phyloP scores from a whole-genome alignment of 2,329 filamentous ascomycete species.

The Trichoderma sp. region DNA sequence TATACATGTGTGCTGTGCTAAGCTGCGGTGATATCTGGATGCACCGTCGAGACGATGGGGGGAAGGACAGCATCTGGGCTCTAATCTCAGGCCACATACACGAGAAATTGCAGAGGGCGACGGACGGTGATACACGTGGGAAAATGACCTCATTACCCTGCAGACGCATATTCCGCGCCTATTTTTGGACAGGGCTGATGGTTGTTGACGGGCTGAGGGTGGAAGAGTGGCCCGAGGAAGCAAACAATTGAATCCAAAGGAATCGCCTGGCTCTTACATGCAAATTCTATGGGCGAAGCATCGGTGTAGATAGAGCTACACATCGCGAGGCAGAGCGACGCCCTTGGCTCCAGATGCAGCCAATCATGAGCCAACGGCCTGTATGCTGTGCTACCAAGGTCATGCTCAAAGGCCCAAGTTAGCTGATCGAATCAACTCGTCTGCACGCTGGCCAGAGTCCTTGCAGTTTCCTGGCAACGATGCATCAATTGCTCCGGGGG shows the following conservation, averaged over 20 bases:
- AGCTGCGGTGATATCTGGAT: background rate
- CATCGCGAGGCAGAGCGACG: background rate
- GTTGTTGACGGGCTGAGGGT: background rate
- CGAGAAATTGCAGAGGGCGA: slow-evolving; percentile 13
- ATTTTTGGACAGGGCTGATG: slow-evolving; percentile 24
- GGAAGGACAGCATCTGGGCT: slow-evolving; percentile 1
- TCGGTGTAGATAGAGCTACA: slow-evolving; percentile 23
- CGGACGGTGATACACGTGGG: slow-evolving; percentile 5
- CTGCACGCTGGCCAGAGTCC: background rate
- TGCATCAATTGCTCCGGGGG: background rate
- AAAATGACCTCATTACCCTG: slow-evolving; percentile 15
- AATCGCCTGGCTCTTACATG: background rate
- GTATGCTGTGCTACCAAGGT: slow-evolving; percentile 14
- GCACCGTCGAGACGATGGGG: background rate
- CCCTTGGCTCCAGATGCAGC: background rate
- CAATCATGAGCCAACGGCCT: slow-evolving; percentile 7
- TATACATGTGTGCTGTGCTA: background rate
- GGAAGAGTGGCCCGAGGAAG: slow-evolving; percentile 1
- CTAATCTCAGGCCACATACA: slow-evolving; percentile 10
- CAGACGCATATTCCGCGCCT: slow-evolving; percentile 4
- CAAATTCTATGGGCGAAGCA: slow-evolving; percentile 1
- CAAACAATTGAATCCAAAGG: slow-evolving; percentile 2
- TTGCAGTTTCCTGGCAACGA: background rate
- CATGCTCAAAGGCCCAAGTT: background rate
- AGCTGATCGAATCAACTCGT: slow-evolving; percentile 5